Evolutionary conservation across 805 yeast genomes (phyloP), one percentile per base, ranked within the genome.

Genomic region (Suhomyces faveliae): DNA sequence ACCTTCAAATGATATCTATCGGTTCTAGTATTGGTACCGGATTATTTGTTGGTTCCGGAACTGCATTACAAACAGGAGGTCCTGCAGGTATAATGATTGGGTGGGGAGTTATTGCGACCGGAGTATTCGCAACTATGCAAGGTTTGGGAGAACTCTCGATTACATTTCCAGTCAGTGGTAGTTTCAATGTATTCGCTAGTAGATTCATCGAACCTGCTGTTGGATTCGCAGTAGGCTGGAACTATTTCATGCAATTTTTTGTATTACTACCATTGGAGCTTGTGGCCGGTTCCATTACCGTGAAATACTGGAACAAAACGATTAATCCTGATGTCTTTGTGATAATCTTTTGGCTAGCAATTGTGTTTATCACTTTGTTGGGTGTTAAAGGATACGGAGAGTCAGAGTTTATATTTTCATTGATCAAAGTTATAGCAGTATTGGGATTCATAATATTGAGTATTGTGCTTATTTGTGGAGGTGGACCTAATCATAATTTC

Each of bases 11-110:
- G 83, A 79, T 83, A 51, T 84, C 89, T 33, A 75, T 84, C 46
- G 89, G 87, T 51, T 87, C 88, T 56, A 77, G 84, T 51, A 81
- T 84, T 53, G 89, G 90, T 53, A 82, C 88, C n/a, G 82, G 81
- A 42, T 63, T 77, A 43, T 76, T 77, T 57, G 68, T 73, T 25
- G 78, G 79, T 24, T 64, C 75, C 30, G 81, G 81, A 44, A 64
- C 67, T 29, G 72, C 71, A 2, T 59, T 73, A 45, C 50, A 66
- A 13, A 54, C 59, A 3, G 71, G 71, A 25, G 71, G 71, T 7
- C 70, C 71, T 1, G 68, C 60, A 0, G 62, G 62, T 43, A 51
- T 66, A 5, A 53, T 64, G 46, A 60, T 66, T 46, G 67, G 66
- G 2, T 65, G 64, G 60, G 38, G 52, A 5, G 35, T 65, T 35